Base-by-base conservation (phyloP, 2,329 filamentous ascomycete species). In the Penicillium sumatraense region DNA sequence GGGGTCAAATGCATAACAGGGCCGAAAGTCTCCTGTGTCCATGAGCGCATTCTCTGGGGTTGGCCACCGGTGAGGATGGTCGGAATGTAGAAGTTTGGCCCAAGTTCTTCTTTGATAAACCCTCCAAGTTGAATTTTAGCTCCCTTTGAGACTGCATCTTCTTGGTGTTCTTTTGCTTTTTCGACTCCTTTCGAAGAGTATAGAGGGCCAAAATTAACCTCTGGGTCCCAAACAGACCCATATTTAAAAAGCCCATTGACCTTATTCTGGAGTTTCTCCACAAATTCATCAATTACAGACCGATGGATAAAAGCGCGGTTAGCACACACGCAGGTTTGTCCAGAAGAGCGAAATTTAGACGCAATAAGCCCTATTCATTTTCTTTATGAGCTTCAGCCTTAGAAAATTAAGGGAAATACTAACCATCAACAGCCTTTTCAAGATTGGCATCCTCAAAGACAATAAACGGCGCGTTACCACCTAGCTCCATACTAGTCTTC, bases 401-500 rank as follows among this genome's bases (percentile, higher is more conserved):
- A 14, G 36, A n/a, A n/a, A n/a, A n/a, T n/a, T n/a, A n/a, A n/a
- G 36, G 10, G 21, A 18, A 48, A 23, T 14, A 36, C 65, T 48
- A 64, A 18, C 62, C 65, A 35, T 63, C 59, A n/a, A 64, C 59
- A 3, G 68, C 66, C 2, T 62, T 63, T 9, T 74, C 68, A n/a
- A 78, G 51, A 51, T 75, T 65, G 1, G 73, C 72, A 59, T 44
- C 40, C 14, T 44, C 40, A 44, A 44, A 44, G 13, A 44, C 40
- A 11, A 44, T 44, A 16, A 44, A 44, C 2, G 40, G 40, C 14
- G 40, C 40, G 11, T 44, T 44, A 77, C 75, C 74, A 10, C 75
- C 75, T n/a, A 77, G 67, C 57, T 79, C 77, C 33, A 79, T 60
- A n/a, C 69, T 73, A 13, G 75, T 63, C 38, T 75, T 74, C 62